Percentiles rank a stretch among this genome's conserved stretches.
These are phyloP conservation scores for Fusarium buxicola DNA, from an alignment of 2,329 filamentous ascomycete species.

Conservation along the genomic window DNA sequence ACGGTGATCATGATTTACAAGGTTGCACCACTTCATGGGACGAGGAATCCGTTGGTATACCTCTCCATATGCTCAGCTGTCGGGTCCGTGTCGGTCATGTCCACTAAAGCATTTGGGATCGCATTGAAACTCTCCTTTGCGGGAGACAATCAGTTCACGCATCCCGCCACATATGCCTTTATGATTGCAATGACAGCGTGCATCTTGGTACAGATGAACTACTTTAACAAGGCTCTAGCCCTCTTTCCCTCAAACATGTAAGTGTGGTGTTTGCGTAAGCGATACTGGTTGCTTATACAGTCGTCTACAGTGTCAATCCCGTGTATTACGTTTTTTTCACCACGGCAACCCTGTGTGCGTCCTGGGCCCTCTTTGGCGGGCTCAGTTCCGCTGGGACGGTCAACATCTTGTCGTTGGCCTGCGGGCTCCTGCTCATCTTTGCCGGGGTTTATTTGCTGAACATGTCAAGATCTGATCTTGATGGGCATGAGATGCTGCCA, in stretches of 20 bases:
- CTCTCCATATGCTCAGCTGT: constrained; percentile 11
- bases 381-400: not conserved
- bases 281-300: too few relatives aligned
- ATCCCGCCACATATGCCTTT: not conserved
- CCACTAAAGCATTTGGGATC: constrained; percentile 14
- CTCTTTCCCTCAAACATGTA: constrained; percentile 8
- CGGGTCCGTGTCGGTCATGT: not conserved
- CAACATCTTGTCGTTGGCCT: not conserved
- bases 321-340: not conserved
- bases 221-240: constrained; percentile 7
- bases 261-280: not conserved
- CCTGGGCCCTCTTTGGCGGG: not conserved
- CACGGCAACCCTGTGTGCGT: not conserved
- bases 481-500: too few relatives aligned
- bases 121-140: constrained; percentile 7
- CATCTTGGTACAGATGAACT: constrained; percentile 14
- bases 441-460: not conserved
- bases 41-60: not conserved
- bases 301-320: not conserved
- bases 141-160: constrained; percentile 11
- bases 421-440: not conserved
- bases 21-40: not conserved
- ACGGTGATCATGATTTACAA: constrained; percentile 1
- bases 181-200: not conserved
- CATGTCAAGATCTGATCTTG: too few relatives aligned